Evolutionary conservation across 2,329 filamentous ascomycete genomes (phyloP).

Genomic region (Cladophialophora exuberans): DNA sequence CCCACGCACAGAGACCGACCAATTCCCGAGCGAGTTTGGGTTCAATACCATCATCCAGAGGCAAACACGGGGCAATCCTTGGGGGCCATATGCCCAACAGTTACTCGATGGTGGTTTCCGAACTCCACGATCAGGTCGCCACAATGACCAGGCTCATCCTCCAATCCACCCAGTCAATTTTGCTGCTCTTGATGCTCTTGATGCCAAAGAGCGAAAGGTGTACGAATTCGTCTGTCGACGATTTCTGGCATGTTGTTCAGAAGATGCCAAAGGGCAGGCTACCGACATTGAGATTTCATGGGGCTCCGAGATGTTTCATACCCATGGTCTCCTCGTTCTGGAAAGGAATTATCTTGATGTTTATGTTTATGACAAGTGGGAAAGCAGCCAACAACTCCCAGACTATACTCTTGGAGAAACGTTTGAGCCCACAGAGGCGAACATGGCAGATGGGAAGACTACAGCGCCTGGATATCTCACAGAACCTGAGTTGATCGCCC

Average conservation of each 20-base stretch:
- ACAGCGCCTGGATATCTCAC: slow-evolving; percentile 83
- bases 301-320: slow-evolving; percentile 75
- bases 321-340: slow-evolving; percentile 81
- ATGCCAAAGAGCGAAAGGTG: slow-evolving; percentile 71
- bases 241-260: slow-evolving; percentile 93
- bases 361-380: slow-evolving; percentile 96
- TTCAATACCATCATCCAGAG: slow-evolving; percentile 78
- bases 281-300: slow-evolving; percentile 86
- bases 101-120: slow-evolving; percentile 69
- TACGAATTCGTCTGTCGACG: slow-evolving; percentile 92
- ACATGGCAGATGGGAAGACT: slow-evolving; percentile 90
- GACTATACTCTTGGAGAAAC: slow-evolving; percentile 76
- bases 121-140: slow-evolving; percentile 77
- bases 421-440: slow-evolving; percentile 86
- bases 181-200: slow-evolving; percentile 64
- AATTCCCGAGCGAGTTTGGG: slow-evolving; percentile 89
- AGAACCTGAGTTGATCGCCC: slow-evolving; percentile 88
- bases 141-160: slow-evolving; percentile 96
- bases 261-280: slow-evolving; percentile 84
- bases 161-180: slow-evolving; percentile 96
- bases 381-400: slow-evolving; percentile 80
- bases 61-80: slow-evolving; percentile 74
- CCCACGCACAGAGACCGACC: slow-evolving; percentile 93
- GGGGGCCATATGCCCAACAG: slow-evolving; percentile 79
- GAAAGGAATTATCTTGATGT: slow-evolving; percentile 94